Conservation (phyloP, 2,329 filamentous ascomycete genomes). For the Talaromyces sp. region DNA sequence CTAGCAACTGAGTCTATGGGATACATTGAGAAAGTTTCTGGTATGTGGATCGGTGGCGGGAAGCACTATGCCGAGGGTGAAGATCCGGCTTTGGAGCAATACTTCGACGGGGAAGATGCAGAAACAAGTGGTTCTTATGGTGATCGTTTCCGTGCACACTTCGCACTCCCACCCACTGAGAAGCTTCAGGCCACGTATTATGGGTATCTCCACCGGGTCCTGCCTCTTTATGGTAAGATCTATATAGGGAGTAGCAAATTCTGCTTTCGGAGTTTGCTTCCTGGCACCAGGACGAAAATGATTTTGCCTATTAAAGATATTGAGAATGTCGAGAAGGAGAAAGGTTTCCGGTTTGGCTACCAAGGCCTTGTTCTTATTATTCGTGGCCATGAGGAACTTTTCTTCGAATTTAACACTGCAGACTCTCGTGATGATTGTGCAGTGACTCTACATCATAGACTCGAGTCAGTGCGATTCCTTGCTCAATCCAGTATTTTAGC, state of each 20-base stretch:
- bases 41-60: conserved; percentile 89
- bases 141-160: conserved; percentile 77
- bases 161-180: conserved; percentile 79
- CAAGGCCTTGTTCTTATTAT: conserved; percentile 90
- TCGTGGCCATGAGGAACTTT: conserved; percentile 87
- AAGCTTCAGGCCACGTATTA: conserved; percentile 85
- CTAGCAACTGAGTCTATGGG: conserved; percentile 90
- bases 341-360: conserved; percentile 87
- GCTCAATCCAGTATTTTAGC: conserved; percentile 64
- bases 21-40: conserved; percentile 93
- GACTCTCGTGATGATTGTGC: conserved; percentile 85
- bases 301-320: conserved; percentile 87
- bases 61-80: conserved; percentile 80
- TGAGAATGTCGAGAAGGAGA: conserved; percentile 90
- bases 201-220: conserved; percentile 80
- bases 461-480: conserved; percentile 68
- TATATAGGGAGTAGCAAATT: conserved; percentile 85
- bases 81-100: conserved; percentile 56
- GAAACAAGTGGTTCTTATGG: conserved; percentile 51
- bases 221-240: conserved; percentile 93
- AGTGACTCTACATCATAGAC: conserved; percentile 68
- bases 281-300: conserved; percentile 84
- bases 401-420: conserved; percentile 81
- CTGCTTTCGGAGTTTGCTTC: conserved; percentile 87
- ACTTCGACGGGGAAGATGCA: conserved; percentile 52